Evolutionary conservation across 768 basidiomycete genomes (phyloP).

Genomic region (Tephrocybe rancida): DNA sequence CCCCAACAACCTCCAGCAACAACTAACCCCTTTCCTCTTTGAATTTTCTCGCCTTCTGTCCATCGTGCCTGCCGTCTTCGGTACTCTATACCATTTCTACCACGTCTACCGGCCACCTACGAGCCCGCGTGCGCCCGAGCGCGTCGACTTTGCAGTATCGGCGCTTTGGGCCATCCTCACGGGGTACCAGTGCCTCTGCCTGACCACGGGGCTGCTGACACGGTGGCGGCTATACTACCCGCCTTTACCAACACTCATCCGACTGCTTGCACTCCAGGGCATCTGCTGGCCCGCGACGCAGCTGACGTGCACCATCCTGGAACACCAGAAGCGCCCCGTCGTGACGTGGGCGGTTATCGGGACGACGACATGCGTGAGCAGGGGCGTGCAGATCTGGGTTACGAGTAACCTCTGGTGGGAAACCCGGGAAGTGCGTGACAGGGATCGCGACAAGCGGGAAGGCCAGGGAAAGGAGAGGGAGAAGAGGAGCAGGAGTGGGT

Average conservation of each 20-base stretch:
- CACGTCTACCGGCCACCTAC: constrained; percentile 47
- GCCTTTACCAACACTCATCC: constrained; percentile 84
- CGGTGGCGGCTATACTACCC: constrained; percentile 94
- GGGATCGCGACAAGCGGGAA: constrained; percentile 18
- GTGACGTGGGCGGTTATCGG: constrained; percentile 90
- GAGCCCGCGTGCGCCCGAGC: constrained; percentile 38
- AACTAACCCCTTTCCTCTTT: constrained; percentile 63
- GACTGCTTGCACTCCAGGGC: constrained; percentile 89
- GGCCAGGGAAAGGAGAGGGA: constrained; percentile 20
- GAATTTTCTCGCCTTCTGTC: constrained; percentile 70
- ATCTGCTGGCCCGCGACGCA: constrained; percentile 97
- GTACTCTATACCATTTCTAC: constrained; percentile 56
- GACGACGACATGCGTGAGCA: constrained; percentile 82
- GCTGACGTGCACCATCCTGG: constrained; percentile 76
- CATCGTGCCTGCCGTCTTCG: constrained; percentile 72
- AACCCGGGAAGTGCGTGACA: constrained; percentile 26
- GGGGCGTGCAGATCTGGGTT: constrained; percentile 93
- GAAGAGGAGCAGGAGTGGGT: constrained; percentile 20
- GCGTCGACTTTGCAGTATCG: constrained; percentile 68
- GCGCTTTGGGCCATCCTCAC: constrained; percentile 82
- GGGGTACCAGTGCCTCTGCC: constrained; percentile 83
- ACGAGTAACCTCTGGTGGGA: constrained; percentile 83
- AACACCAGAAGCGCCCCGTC: constrained; percentile 72
- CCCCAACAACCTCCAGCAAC: constrained; percentile 44
- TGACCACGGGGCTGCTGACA: constrained; percentile 87